Conservation (phyloP, 1,139 yeast genomes). For the Pneumocystis canis region DNA sequence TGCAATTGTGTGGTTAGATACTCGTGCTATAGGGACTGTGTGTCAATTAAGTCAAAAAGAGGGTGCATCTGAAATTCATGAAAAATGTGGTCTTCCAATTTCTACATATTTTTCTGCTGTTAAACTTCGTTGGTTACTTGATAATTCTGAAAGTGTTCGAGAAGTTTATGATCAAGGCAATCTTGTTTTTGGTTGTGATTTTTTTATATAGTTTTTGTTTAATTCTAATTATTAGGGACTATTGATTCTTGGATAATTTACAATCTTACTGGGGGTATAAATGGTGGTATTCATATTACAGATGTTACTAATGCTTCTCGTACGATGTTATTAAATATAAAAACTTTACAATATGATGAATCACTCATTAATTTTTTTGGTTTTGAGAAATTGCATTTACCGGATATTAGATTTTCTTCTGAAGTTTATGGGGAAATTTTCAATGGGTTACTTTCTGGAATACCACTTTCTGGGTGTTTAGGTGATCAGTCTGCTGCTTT, state of each 20-base stretch:
- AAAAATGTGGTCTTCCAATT: constrained; percentile 70
- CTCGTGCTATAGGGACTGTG: constrained; percentile 66
- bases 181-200: constrained; percentile 47
- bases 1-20: constrained; percentile 95
- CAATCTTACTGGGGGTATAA: constrained; percentile 54
- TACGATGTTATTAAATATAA: constrained; percentile 79
- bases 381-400: constrained; percentile 44
- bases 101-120: constrained; percentile 88
- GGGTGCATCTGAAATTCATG: constrained; percentile 47
- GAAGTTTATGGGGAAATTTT: constrained; percentile 54
- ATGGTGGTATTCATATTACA: constrained; percentile 38
- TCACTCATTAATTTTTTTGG: constrained; percentile 67
- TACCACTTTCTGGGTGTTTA: constrained; percentile 77
- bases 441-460: constrained; percentile 29
- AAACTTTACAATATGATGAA: constrained; percentile 60
- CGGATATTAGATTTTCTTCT: constrained; percentile 68
- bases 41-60: constrained; percentile 45
- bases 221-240: constrained; percentile 38
- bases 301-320: constrained; percentile 88
- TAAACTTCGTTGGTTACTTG: constrained; percentile 78
- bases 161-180: constrained; percentile 62
- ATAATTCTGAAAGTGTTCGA: constrained; percentile 56
- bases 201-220: not conserved
- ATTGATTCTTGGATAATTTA: constrained; percentile 90
- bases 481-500: constrained; percentile 93